Percentiles rank a stretch among this genome's conserved stretches.
Evolutionary conservation across 257 asterid genomes (phyloP).

Genomic region (Mitragyna speciosa): DNA sequence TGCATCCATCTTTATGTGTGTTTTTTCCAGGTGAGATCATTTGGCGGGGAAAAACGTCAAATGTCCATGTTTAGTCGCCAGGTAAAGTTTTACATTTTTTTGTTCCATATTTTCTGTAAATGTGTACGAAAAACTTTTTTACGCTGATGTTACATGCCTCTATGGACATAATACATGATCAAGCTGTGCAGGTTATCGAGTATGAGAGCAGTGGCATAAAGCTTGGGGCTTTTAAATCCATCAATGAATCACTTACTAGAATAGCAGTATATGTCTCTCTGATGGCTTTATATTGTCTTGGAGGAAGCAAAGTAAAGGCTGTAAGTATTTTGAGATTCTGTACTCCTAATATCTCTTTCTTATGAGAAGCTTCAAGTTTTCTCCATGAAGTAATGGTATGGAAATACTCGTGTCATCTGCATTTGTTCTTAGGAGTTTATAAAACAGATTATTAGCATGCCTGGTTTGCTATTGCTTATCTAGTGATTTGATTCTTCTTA

Average conservation of each 20-base stretch:
- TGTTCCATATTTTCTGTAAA: background rate
- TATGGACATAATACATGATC: conserved; percentile 1
- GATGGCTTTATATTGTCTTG: conserved; percentile 87
- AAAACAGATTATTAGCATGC: background rate
- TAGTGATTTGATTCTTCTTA: conserved; percentile 9
- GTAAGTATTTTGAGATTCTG: conserved; percentile 54
- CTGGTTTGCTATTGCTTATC: conserved; percentile 6
- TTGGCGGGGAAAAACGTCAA: conserved; percentile 94
- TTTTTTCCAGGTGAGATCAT: conserved; percentile 80
- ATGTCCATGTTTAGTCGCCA: conserved; percentile 78
- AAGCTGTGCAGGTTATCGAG: conserved; percentile 61
- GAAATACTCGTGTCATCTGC: background rate
- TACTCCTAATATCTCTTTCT: background rate
- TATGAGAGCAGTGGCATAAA: conserved; percentile 81
- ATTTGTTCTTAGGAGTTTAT: background rate
- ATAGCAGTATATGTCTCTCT: conserved; percentile 89
- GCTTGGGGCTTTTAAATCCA: conserved; percentile 79
- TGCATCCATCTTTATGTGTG: background rate
- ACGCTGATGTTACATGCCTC: conserved; percentile 1
- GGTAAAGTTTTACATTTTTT: conserved; percentile 35
- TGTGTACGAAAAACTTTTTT: background rate
- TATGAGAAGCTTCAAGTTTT: background rate
- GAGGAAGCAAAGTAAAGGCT: conserved; percentile 98
- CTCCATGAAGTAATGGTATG: background rate
- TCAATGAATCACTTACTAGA: conserved; percentile 90